Evolutionary conservation across 2,329 filamentous ascomycete genomes (phyloP).

Genomic region (Byssochlamys sp.): DNA sequence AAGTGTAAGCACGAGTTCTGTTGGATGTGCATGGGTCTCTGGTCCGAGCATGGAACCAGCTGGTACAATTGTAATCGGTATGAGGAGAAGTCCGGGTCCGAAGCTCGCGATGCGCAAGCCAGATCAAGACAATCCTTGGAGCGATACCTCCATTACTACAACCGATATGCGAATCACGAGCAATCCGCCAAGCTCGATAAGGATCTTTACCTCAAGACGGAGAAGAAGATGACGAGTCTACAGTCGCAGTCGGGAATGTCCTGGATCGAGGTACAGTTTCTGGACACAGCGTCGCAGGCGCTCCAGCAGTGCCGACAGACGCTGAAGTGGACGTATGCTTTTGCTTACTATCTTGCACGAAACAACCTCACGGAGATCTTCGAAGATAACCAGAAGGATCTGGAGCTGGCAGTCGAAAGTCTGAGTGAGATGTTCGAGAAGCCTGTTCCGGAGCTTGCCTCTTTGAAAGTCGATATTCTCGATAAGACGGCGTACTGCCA

Average conservation of each 20-base stretch:
- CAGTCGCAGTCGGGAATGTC: constrained; percentile 91
- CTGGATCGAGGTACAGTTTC: constrained; percentile 98
- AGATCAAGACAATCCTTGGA: constrained; percentile 83
- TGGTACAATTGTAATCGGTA: constrained; percentile 99
- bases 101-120: constrained; percentile 84
- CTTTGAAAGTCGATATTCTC: constrained; percentile 92
- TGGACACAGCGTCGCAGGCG: constrained; percentile 84
- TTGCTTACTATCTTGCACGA: constrained; percentile 90
- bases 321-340: constrained; percentile 97
- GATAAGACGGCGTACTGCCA: constrained; percentile 97
- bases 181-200: constrained; percentile 94
- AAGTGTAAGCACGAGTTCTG: constrained; percentile 97
- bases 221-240: constrained; percentile 97
- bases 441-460: constrained; percentile 73
- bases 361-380: constrained; percentile 97
- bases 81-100: constrained; percentile 86
- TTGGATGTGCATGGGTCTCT: constrained; percentile 99
- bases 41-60: constrained; percentile 96
- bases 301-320: constrained; percentile 96
- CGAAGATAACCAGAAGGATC: constrained; percentile 94
- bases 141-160: constrained; percentile 97
- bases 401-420: constrained; percentile 93
- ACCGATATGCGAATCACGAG: constrained; percentile 96
- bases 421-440: constrained; percentile 99
- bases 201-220: constrained; percentile 89